Conservation (phyloP, 345 rosid genomes). For the Erodium maritimum region DNA sequence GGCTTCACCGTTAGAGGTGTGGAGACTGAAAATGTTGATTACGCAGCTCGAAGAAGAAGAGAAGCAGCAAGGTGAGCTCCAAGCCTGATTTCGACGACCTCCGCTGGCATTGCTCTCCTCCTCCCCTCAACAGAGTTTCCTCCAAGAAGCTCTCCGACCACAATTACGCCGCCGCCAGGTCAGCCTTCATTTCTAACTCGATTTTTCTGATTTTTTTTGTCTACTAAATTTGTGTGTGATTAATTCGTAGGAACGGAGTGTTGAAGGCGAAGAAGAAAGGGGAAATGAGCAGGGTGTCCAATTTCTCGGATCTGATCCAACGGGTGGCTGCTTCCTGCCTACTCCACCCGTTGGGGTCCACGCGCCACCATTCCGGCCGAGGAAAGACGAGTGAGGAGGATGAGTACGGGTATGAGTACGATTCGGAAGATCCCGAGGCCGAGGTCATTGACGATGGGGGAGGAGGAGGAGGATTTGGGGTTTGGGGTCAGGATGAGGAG, state of each 20-base stretch:
- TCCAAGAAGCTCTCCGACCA: too few species aligned
- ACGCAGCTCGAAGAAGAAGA: not conserved
- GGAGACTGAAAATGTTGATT: not conserved
- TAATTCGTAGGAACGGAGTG: constrained; percentile 14
- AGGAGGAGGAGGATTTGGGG: constrained; percentile 6
- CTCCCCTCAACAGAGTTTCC: not conserved
- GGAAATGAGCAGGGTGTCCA: constrained; percentile 48
- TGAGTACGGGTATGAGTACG: constrained; percentile 10
- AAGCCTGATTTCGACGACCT: not conserved
- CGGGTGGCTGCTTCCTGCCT: constrained; percentile 80
- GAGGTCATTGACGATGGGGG: not conserved
- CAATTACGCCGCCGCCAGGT: not conserved
- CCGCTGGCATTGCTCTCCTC: not conserved
- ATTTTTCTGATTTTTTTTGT: not conserved
- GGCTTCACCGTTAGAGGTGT: too few species aligned
- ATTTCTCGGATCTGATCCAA: constrained; percentile 78
- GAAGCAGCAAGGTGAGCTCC: not conserved
- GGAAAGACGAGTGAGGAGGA: constrained; percentile 21
- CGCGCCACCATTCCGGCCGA: constrained; percentile 33
- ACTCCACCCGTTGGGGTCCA: constrained; percentile 69
- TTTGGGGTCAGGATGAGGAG: constrained; percentile 35
- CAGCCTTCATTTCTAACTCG: not conserved
- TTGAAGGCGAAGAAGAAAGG: constrained; percentile 37
- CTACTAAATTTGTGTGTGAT: not conserved
- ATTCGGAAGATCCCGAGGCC: not conserved